Conservation (phyloP, 441 rosid species). For the Raphanus hybrid region DNA sequence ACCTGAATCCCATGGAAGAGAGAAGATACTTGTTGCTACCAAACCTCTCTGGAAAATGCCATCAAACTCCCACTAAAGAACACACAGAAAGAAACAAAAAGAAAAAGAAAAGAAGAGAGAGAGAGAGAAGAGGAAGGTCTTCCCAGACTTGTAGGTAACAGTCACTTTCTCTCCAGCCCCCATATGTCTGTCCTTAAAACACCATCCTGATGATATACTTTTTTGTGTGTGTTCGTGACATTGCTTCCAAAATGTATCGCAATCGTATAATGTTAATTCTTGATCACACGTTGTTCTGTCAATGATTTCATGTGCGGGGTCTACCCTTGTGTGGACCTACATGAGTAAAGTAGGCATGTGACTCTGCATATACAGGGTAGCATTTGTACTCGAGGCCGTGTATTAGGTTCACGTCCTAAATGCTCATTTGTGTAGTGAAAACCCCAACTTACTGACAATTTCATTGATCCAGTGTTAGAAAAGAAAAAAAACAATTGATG, state of each 20-base stretch:
- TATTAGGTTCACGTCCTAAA: constrained; percentile 34
- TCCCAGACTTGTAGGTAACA: constrained; percentile 52
- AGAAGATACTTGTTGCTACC: constrained; percentile 77
- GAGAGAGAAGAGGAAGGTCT: constrained; percentile 12
- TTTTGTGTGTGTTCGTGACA: constrained; percentile 25
- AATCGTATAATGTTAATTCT: constrained; percentile 51
- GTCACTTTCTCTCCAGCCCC: constrained; percentile 31
- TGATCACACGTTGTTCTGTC: constrained; percentile 46
- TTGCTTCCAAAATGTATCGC: constrained; percentile 48
- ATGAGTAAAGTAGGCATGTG: constrained; percentile 44
- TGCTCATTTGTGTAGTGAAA: constrained; percentile 28
- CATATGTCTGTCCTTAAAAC: constrained; percentile 32
- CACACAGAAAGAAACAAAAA: neutral
- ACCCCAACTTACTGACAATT: constrained; percentile 24
- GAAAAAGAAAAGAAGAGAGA: neutral
- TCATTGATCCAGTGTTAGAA: constrained; percentile 30
- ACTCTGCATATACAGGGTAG: constrained; percentile 29
- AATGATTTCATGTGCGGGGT: constrained; percentile 27
- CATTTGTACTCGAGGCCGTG: constrained; percentile 30
- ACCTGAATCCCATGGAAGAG: constrained; percentile 83
- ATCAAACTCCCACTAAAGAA: constrained; percentile 54
- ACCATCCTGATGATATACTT: constrained; percentile 27
- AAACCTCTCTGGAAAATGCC: constrained; percentile 73
- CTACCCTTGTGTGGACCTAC: constrained; percentile 32
- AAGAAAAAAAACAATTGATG: neutral